A percentile compares a stretch with the other conserved stretches of the same genome.
Conservation (phyloP, 441 rosid species). For the Macaranga tanarius region DNA sequence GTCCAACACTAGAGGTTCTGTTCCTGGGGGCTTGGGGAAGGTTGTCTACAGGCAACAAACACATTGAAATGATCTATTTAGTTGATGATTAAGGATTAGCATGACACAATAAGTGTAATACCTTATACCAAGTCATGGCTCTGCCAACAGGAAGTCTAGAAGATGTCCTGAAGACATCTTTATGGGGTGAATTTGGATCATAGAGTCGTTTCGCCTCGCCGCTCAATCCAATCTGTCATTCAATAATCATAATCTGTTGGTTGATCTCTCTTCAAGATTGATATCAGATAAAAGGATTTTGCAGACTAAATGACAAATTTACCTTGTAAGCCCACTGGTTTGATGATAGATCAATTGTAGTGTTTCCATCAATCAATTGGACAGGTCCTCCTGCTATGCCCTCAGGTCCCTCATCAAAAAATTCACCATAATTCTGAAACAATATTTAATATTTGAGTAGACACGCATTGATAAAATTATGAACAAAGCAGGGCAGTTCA, state of each 20-base stretch:
- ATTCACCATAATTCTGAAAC: slow-evolving; percentile 71
- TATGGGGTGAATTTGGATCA: slow-evolving; percentile 9
- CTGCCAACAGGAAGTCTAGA: slow-evolving; percentile 27
- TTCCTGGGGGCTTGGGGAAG: slow-evolving; percentile 69
- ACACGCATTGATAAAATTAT: background rate
- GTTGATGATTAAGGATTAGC: background rate
- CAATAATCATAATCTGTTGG: background rate
- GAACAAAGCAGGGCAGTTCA: no score
- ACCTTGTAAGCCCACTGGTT: slow-evolving; percentile 79
- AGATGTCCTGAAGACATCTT: background rate
- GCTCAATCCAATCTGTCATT: slow-evolving; percentile 28
- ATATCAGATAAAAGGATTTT: slow-evolving; percentile 29
- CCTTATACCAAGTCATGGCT: slow-evolving; percentile 79
- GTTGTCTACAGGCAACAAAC: slow-evolving; percentile 39
- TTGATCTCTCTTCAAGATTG: background rate
- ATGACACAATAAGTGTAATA: slow-evolving; percentile 17
- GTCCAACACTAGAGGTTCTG: slow-evolving; percentile 66
- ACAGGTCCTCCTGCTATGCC: slow-evolving; percentile 76
- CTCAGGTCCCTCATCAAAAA: slow-evolving; percentile 66
- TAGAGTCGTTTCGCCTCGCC: slow-evolving; percentile 23
- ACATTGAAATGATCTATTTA: no score
- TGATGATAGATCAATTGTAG: slow-evolving; percentile 67
- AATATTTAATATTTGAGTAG: background rate
- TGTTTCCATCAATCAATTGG: slow-evolving; percentile 47
- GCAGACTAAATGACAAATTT: slow-evolving; percentile 41